Conservation (phyloP, 2,329 filamentous ascomycete genomes). For the Emmonsiellopsis sp. region DNA sequence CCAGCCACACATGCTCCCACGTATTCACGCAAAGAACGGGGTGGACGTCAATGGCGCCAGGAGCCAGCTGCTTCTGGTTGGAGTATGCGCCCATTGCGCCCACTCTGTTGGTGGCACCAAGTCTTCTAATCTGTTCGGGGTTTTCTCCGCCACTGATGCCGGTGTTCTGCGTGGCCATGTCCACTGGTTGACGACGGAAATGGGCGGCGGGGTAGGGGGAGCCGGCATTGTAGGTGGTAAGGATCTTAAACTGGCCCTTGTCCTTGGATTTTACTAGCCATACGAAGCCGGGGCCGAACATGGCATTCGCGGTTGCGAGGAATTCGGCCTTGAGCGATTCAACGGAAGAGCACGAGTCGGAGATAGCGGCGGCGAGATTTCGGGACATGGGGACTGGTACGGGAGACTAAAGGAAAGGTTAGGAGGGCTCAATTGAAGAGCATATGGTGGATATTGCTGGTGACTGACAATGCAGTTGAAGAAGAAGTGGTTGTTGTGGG, state of each 20-base stretch:
- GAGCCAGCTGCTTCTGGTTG: conserved; percentile 27
- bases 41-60: conserved; percentile 45
- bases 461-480: conserved; percentile 38
- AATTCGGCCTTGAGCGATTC: conserved; percentile 75
- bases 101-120: conserved; percentile 9
- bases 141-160: conserved; percentile 14
- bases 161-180: conserved; percentile 36
- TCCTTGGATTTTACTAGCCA: conserved; percentile 68
- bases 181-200: conserved; percentile 56
- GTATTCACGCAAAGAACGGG: conserved; percentile 88
- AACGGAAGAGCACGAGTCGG: conserved; percentile 67
- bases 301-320: conserved; percentile 68
- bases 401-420: conserved; percentile 28
- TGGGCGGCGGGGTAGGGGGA: conserved; percentile 80
- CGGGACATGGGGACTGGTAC: conserved; percentile 44
- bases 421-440: conserved; percentile 64
- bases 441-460: conserved; percentile 32
- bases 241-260: conserved; percentile 51
- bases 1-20: conserved; percentile 90
- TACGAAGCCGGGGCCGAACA: conserved; percentile 96
- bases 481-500: conserved; percentile 70
- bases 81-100: conserved; percentile 18
- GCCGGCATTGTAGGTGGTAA: conserved; percentile 86
- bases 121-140: conserved; percentile 7
- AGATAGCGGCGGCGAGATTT: conserved; percentile 51